Base-by-base conservation (phyloP, 805 yeast species). In the Kodamaea fukazawae region DNA sequence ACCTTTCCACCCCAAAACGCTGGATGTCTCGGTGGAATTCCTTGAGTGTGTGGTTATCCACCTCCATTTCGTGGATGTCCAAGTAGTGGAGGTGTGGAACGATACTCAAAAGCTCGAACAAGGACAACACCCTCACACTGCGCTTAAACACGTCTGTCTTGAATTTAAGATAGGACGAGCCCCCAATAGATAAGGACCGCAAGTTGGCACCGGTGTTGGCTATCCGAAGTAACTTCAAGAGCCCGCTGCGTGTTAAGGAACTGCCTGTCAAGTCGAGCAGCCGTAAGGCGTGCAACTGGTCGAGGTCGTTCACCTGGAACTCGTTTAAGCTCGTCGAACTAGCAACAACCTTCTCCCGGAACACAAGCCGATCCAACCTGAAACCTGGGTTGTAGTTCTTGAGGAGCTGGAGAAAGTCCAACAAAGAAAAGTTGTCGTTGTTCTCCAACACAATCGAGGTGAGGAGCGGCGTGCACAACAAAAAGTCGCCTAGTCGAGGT, bases 21-120 rank as follows among this genome's bases (percentile, higher is more conserved):
- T 44, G 42, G 7, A 67, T 41, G 34, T 65, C 71, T 4, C 46
- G 44, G 25, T 51, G 41, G 26, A 69, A 58, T 22, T 48, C 50
- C 26, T 52, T 53, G 57, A 66, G 51, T 0, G 70, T 51, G 4
- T 55, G 51, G 40, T 60, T 60, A 40, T 69, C 73, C 28, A 69
- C 45, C 29, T 65, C 67, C 31, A 65, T 40, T 32, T 69, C 71
- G 23, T 63, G 58, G 17, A 69, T 41, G 18, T 50, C 51, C 8
- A 69, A 52, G 3, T 43, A 35, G 8, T 40, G 30, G 5, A 68
- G 42, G 2, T 42, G 33, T 2, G 56, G 67, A 17, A 40, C 50
- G 16, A 32, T 30, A n/a, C 28, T 30, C 13, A 53, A 47, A 13
- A 62, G 44, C 10, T 58, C 58, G 7, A 13, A 28, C 7, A 62